Conservation (phyloP, 169 alveolate genomes). For the Cryptosporidium meleagridis region DNA sequence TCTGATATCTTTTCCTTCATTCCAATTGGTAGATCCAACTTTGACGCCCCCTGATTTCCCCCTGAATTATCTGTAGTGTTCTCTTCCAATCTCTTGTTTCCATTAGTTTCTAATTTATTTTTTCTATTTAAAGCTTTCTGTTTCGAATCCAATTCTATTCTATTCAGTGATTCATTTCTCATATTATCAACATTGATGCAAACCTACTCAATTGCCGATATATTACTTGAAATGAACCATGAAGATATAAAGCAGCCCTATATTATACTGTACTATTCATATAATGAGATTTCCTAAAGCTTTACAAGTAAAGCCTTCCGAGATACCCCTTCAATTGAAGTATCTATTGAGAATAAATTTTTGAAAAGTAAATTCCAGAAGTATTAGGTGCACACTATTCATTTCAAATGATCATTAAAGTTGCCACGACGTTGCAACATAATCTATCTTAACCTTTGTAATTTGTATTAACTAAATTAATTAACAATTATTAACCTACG, state of each 20-base stretch:
- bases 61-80: neutral
- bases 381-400: constrained; percentile 15
- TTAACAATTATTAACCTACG: neutral
- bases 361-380: neutral
- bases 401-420: constrained; percentile 9
- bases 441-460: neutral
- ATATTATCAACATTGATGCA: constrained; percentile 31
- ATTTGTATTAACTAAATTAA: neutral
- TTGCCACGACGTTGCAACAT: constrained; percentile 33
- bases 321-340: neutral
- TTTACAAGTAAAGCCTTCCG: neutral
- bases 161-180: constrained; percentile 19
- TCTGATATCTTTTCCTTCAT: neutral
- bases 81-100: neutral
- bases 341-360: neutral
- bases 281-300: neutral
- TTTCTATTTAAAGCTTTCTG: neutral
- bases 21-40: neutral
- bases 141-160: neutral
- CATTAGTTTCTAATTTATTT: neutral
- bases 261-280: neutral
- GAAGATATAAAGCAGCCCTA: neutral
- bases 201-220: constrained; percentile 37
- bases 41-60: neutral
- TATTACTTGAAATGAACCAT: constrained; percentile 28